Evolutionary conservation across 2,329 filamentous ascomycete species (phyloP).

Genomic region (Monosporascus ibericus): DNA sequence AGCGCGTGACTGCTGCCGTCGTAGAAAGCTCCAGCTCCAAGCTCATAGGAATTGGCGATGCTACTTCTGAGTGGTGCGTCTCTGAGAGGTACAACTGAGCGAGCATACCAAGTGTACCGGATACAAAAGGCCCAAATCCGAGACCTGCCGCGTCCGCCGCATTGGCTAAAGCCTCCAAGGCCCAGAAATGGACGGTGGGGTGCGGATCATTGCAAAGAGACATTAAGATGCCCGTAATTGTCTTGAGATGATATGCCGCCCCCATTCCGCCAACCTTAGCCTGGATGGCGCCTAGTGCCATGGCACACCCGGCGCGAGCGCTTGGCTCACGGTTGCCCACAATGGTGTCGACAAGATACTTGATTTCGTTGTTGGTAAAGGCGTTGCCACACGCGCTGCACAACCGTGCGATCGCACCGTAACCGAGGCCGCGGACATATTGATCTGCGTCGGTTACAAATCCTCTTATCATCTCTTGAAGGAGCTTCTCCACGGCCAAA

Average conservation of each 20-base stretch:
- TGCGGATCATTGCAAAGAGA: slow-evolving; percentile 94
- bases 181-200: slow-evolving; percentile 93
- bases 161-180: slow-evolving; percentile 77
- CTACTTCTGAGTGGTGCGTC: slow-evolving; percentile 80
- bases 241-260: slow-evolving; percentile 91
- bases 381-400: slow-evolving; percentile 79
- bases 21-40: slow-evolving; percentile 82
- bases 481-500: slow-evolving; percentile 70
- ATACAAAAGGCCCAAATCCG: slow-evolving; percentile 85
- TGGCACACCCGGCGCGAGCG: slow-evolving; percentile 87
- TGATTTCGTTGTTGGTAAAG: slow-evolving; percentile 86
- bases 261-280: slow-evolving; percentile 96
- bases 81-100: slow-evolving; percentile 90
- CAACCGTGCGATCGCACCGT: slow-evolving; percentile 77
- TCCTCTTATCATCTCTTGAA: slow-evolving; percentile 67
- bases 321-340: slow-evolving; percentile 90
- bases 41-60: slow-evolving; percentile 78
- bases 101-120: slow-evolving; percentile 86
- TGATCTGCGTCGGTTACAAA: slow-evolving; percentile 81
- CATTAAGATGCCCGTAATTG: slow-evolving; percentile 96
- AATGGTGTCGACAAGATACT: slow-evolving; percentile 87
- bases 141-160: slow-evolving; percentile 90
- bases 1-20: slow-evolving; percentile 75
- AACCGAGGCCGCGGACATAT: slow-evolving; percentile 78
- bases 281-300: slow-evolving; percentile 89